Conservation (phyloP, 345 rosid species). For the Eucalyptus viminalis region DNA sequence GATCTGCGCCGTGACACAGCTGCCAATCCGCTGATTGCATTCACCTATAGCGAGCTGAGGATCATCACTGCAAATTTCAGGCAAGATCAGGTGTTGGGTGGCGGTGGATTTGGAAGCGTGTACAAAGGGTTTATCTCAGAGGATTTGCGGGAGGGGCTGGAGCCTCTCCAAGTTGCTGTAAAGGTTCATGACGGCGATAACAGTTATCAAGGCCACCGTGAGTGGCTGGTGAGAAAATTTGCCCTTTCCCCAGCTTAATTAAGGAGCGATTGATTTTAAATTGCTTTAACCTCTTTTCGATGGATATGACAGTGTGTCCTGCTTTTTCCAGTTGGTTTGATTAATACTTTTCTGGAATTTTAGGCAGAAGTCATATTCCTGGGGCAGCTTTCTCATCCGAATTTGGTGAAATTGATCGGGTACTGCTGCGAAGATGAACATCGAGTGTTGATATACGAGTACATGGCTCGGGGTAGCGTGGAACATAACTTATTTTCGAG, state of each 20-base stretch:
- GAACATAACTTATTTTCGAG: slow-evolving; percentile 85
- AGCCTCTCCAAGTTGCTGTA: slow-evolving; percentile 74
- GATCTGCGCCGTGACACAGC: slow-evolving; percentile 73
- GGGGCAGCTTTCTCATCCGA: slow-evolving; percentile 96
- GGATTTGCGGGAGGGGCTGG: slow-evolving; percentile 49
- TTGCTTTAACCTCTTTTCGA: not conserved
- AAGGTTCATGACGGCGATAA: slow-evolving; percentile 95
- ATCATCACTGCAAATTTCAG: slow-evolving; percentile 71
- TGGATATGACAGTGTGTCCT: not conserved
- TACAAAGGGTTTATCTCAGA: slow-evolving; percentile 73
- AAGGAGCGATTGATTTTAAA: not conserved
- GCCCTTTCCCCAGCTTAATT: not conserved
- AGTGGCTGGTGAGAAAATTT: slow-evolving; percentile 70
- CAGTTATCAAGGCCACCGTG: slow-evolving; percentile 90
- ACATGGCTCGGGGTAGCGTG: slow-evolving; percentile 91
- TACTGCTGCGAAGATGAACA: slow-evolving; percentile 91
- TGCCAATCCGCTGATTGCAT: slow-evolving; percentile 76
- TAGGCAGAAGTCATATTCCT: slow-evolving; percentile 97
- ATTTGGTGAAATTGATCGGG: slow-evolving; percentile 85
- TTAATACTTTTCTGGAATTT: not conserved
- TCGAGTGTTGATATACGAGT: slow-evolving; percentile 78
- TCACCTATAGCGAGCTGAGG: slow-evolving; percentile 67
- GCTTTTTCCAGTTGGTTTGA: not conserved
- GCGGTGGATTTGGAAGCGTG: slow-evolving; percentile 95
- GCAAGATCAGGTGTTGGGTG: slow-evolving; percentile 88